These are phyloP conservation scores for Backusella westeae DNA, from an alignment of 192 early-diverging fungal genomes.

Conservation along the genomic window DNA sequence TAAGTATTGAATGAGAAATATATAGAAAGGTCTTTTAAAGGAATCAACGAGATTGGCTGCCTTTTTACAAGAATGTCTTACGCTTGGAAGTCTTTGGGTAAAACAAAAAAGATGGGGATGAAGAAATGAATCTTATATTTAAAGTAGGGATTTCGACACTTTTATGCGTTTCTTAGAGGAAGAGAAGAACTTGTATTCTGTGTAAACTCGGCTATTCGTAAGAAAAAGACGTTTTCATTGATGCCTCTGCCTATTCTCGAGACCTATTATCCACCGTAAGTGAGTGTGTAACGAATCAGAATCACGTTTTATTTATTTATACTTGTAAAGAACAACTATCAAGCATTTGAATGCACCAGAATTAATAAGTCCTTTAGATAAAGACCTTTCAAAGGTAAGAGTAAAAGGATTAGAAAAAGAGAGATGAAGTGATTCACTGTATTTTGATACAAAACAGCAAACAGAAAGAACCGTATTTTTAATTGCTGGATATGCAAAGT, in stretches of 20 bases:
- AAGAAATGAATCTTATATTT: neutral
- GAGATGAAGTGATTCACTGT: neutral
- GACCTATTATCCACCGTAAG: slow-evolving; percentile 8
- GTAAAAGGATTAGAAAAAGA: neutral
- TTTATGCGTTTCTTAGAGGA: slow-evolving; percentile 6
- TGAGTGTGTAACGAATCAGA: neutral
- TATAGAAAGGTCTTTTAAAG: slow-evolving; percentile 4
- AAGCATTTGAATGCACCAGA: neutral
- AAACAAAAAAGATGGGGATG: neutral
- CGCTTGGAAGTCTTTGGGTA: slow-evolving; percentile 8
- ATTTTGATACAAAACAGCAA: neutral
- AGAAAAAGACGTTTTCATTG: neutral
- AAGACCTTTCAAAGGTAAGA: neutral
- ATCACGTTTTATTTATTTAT: neutral
- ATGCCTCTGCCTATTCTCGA: slow-evolving; percentile 9
- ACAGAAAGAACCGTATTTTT: slow-evolving; percentile 7
- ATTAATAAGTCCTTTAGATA: slow-evolving; percentile 4
- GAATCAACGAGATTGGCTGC: neutral
- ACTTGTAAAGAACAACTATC: neutral
- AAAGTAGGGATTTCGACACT: neutral
- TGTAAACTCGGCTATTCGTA: neutral
- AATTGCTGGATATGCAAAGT: slow-evolving; percentile 14
- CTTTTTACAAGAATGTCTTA: slow-evolving; percentile 10
- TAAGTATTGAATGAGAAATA: neutral
- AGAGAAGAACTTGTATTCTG: slow-evolving; percentile 1